Evolutionary conservation across 805 yeast species (phyloP).

Genomic region (Sporopachydermia quercuum): DNA sequence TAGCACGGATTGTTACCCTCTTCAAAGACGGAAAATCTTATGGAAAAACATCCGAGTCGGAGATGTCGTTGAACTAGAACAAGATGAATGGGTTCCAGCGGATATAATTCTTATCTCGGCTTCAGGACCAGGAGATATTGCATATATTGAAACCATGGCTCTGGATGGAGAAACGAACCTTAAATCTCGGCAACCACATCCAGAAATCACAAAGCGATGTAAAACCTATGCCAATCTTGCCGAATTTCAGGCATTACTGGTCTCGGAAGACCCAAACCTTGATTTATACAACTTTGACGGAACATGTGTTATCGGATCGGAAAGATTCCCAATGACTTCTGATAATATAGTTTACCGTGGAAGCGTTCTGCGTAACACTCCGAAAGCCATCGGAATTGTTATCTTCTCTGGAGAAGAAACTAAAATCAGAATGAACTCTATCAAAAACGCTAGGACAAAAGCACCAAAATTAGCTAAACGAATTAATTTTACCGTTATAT

Average conservation of each 20-base stretch:
- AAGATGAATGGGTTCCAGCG: slow-evolving; percentile 91
- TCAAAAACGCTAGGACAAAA: slow-evolving; percentile 77
- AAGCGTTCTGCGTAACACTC: slow-evolving; percentile 75
- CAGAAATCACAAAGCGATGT: slow-evolving; percentile 39
- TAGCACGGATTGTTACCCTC: too few species aligned
- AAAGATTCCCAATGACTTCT: slow-evolving; percentile 49
- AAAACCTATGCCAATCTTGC: slow-evolving; percentile 35
- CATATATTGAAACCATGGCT: slow-evolving; percentile 90
- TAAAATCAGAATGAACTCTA: slow-evolving; percentile 88
- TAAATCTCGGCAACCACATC: slow-evolving; percentile 57
- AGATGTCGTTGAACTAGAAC: slow-evolving; percentile 54
- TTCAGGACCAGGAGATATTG: slow-evolving; percentile 44
- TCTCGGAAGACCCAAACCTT: slow-evolving; percentile 81
- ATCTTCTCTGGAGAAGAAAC: slow-evolving; percentile 93
- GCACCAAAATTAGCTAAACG: slow-evolving; percentile 82
- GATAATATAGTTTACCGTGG: slow-evolving; percentile 88
- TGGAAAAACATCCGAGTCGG: slow-evolving; percentile 90
- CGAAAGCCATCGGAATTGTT: slow-evolving; percentile 59
- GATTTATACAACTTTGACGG: slow-evolving; percentile 92
- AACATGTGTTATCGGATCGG: slow-evolving; percentile 20
- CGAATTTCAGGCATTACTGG: slow-evolving; percentile 35
- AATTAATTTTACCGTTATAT: slow-evolving; percentile 69
- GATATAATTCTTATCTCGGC: slow-evolving; percentile 66
- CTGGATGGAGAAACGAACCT: slow-evolving; percentile 94
- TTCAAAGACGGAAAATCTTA: slow-evolving; percentile 18